Evolutionary conservation across 2,329 filamentous ascomycete species (phyloP).

Genomic region (Talaromyces sp.): DNA sequence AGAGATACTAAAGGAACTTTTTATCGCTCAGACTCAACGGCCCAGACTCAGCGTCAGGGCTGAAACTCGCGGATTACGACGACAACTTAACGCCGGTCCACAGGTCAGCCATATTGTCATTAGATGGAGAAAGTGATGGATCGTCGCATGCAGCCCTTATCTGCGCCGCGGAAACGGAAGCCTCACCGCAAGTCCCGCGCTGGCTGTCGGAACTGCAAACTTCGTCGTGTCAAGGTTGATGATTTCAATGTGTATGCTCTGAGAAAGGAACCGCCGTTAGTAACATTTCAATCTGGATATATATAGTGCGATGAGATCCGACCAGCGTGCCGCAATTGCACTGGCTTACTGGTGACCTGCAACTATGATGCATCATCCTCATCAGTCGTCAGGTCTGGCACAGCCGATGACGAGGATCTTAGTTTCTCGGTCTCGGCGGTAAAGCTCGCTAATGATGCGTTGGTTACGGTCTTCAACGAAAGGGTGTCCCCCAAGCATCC

Average conservation of each 20-base stretch:
- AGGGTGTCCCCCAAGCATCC: neutral
- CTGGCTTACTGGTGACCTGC: conserved; percentile 31
- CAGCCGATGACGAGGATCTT: neutral
- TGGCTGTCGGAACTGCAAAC: conserved; percentile 51
- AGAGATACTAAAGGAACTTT: neutral
- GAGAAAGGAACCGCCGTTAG: neutral
- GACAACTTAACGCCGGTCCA: neutral
- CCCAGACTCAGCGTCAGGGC: neutral
- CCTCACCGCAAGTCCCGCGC: conserved; percentile 49
- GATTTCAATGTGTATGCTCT: neutral
- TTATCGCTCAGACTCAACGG: neutral
- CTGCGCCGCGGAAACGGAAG: conserved; percentile 12
- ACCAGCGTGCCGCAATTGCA: conserved; percentile 47
- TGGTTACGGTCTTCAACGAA: conserved; percentile 1
- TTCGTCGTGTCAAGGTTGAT: conserved; percentile 12
- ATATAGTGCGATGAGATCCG: conserved; percentile 52
- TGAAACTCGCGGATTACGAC: neutral
- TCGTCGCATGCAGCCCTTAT: neutral
- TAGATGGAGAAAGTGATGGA: neutral
- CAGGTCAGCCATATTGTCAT: neutral
- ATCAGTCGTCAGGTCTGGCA: neutral
- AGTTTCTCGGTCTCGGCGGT: conserved; percentile 1
- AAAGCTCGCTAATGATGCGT: conserved; percentile 17
- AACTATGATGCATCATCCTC: conserved; percentile 11
- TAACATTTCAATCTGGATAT: neutral